phyloP scores from a whole-genome alignment of 1,284 basidiomycete species.

The Hemileia vastatrix region DNA sequence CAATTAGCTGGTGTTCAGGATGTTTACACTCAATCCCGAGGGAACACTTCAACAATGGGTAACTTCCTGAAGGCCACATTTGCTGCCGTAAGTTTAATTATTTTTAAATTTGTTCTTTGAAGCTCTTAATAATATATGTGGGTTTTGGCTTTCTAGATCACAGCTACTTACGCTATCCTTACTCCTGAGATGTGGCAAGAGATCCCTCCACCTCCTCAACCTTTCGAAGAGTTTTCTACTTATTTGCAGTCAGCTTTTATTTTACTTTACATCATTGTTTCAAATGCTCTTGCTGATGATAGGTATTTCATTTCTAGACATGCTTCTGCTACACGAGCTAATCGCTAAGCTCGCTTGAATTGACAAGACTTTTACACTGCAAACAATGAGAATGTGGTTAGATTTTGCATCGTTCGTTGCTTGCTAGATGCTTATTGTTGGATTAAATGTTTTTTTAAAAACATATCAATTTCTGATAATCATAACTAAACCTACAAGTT shows the following conservation, averaged over 20 bases:
- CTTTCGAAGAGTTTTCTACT: constrained; percentile 86
- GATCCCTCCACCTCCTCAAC: constrained; percentile 76
- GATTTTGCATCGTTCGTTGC: too few relatives aligned
- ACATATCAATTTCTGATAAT: too few relatives aligned
- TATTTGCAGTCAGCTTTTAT: constrained; percentile 63
- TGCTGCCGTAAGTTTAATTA: constrained; percentile 60
- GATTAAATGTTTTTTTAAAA: too few relatives aligned
- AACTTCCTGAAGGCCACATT: constrained; percentile 99
- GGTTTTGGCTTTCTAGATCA: constrained; percentile 55
- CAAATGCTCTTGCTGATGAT: too few relatives aligned
- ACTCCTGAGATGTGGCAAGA: constrained; percentile 97
- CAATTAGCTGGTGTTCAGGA: constrained; percentile 94
- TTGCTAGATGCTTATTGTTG: too few relatives aligned
- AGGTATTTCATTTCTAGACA: too few relatives aligned
- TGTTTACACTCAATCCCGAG: constrained; percentile 86
- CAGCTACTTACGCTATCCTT: constrained; percentile 94
- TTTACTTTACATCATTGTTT: too few relatives aligned
- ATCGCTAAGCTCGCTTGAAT: too few relatives aligned
- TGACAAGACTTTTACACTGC: too few relatives aligned
- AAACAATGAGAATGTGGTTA: too few relatives aligned
- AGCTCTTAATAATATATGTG: constrained; percentile 2
- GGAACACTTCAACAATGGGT: constrained; percentile 97
- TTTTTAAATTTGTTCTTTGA: background rate
- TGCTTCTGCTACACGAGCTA: too few relatives aligned
- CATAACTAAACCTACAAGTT: too few relatives aligned